Conservation (phyloP, 2,329 filamentous ascomycete genomes). For the Fusarium incarnatum region DNA sequence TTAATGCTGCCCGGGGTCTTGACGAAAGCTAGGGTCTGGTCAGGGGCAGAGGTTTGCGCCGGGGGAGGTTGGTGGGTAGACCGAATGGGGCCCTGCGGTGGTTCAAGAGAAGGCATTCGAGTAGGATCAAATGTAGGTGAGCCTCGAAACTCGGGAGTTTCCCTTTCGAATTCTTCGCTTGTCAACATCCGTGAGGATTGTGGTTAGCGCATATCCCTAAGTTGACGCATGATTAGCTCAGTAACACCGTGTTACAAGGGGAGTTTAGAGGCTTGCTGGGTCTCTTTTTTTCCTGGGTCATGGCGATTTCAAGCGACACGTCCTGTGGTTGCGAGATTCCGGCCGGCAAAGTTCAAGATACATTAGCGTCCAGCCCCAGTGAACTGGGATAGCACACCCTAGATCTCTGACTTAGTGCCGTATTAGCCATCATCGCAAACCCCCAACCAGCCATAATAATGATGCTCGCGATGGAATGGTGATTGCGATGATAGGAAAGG, state of each 20-base stretch:
- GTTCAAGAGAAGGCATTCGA: conserved; percentile 43
- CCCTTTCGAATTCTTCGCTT: conserved; percentile 13
- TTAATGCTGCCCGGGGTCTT: conserved; percentile 5
- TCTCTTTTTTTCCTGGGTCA: conserved; percentile 5
- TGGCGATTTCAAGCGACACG: conserved; percentile 26
- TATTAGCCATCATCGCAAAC: conserved; percentile 22
- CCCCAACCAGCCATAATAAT: conserved; percentile 11
- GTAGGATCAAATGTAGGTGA: conserved; percentile 35
- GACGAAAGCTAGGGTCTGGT: neutral
- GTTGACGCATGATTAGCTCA: conserved; percentile 19
- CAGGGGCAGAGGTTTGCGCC: neutral
- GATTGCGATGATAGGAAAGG: conserved; percentile 3
- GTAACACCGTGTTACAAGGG: conserved; percentile 15
- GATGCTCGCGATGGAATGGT: neutral
- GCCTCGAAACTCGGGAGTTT: conserved; percentile 15
- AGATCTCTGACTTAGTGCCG: conserved; percentile 6
- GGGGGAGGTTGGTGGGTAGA: conserved; percentile 29
- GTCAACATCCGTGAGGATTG: conserved; percentile 20
- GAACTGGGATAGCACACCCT: conserved; percentile 25
- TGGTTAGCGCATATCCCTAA: conserved; percentile 12
- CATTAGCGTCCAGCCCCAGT: conserved; percentile 24
- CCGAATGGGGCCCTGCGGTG: conserved; percentile 20
- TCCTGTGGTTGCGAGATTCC: conserved; percentile 29
- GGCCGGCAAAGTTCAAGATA: conserved; percentile 42
- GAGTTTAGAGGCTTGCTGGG: conserved; percentile 13